Evolutionary conservation across 495 filamentous ascomycete species (phyloP), one percentile per base, ranked within the genome.

Genomic region (Trichoderma orchidacearum): DNA sequence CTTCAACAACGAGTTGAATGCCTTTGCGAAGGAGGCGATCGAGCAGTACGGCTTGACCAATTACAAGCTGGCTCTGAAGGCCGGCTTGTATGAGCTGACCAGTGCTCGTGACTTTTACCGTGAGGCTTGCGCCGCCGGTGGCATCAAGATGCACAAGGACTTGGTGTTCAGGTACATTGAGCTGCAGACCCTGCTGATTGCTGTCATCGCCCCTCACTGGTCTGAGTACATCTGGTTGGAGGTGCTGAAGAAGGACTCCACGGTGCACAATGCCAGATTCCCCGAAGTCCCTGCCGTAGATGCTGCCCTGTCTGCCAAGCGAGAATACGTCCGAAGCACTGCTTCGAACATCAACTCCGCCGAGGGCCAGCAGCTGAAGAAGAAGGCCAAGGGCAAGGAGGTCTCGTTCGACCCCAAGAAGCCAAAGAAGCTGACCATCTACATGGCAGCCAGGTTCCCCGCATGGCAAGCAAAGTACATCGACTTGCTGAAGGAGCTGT

Each of bases 1-100:
- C 25, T 99, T 99, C 63, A 80, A 89, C 62, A 96, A 99, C 64
- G 91, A 97, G 70, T 80, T 99, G 75, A 92, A 93, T 67, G 72
- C 75, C n/a, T 76, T 96, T 11, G 85, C 89, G 18, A 75, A 77
- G 35, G 85, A 94, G 68, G 81, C 90, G 11, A 75, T 74, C 59
- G 75, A 82, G 62, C 79, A 91, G 62, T 97, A 95, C 75, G 79
- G 84, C 73, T 68, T 78, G 57, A 87, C 87, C 38, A 79, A 84
- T 64, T 99, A 89, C 76, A 96, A 96, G 74, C 80, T 88, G 60
- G 93, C 93, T 9, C 80, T 97, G 59, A 96, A 96, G 70, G 85
- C 86, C 27, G 85, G 79, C 48, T 81, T 94, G 64, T 98, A 95
- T 72, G 90, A 96, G 71, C 85, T 97, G 70, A 83, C 82, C 18